phyloP scores from a whole-genome alignment of 306 rosid species.

The Vigna mungo region DNA sequence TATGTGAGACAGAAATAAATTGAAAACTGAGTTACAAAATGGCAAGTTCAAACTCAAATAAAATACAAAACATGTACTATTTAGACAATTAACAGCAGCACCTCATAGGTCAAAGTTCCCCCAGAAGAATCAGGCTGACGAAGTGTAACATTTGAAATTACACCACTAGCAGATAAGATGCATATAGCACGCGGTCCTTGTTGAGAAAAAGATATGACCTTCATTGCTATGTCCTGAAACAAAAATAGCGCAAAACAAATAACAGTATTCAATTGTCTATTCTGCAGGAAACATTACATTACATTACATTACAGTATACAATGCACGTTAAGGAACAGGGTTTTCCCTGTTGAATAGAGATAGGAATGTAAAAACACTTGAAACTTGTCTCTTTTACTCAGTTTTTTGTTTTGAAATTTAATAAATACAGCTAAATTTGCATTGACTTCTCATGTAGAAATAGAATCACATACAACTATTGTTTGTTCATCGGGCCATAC shows the following conservation, averaged over 20 bases:
- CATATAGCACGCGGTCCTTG: conserved; percentile 81
- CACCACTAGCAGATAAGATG: conserved; percentile 74
- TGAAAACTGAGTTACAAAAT: background rate
- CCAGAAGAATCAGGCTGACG: conserved; percentile 78
- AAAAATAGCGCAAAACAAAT: conserved; percentile 33
- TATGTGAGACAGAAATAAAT: background rate
- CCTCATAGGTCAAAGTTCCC: conserved; percentile 74
- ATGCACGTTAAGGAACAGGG: background rate
- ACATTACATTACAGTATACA: background rate
- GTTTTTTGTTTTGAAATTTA: background rate
- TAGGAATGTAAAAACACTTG: background rate
- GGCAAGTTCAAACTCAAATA: background rate
- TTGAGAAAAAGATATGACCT: conserved; percentile 70
- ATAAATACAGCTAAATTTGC: background rate
- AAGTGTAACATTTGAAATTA: conserved; percentile 70
- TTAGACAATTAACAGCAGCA: conserved; percentile 38
- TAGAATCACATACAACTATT: background rate
- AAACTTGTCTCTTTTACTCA: background rate
- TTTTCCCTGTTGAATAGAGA: conserved; percentile 10
- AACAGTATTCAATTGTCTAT: conserved; percentile 11
- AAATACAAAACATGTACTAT: background rate
- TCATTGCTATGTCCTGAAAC: conserved; percentile 73
- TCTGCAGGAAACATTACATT: background rate
- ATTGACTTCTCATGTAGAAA: background rate
- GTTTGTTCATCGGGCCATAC: background rate